phyloP scores from a whole-genome alignment of 495 filamentous ascomycete genomes.

The Neurospora sp. region DNA sequence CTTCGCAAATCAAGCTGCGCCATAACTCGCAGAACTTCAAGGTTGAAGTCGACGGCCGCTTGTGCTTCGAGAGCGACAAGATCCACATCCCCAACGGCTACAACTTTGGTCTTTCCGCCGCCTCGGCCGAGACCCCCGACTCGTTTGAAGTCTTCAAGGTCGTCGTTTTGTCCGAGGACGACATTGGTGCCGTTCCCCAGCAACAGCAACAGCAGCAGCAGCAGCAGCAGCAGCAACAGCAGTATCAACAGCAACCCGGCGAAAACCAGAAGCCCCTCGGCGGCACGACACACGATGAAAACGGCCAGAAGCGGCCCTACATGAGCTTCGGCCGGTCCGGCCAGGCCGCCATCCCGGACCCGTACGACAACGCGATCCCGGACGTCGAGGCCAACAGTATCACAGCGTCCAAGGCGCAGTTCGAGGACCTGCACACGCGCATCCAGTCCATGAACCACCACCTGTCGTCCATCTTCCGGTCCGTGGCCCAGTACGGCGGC shows the following conservation, averaged over 20 bases:
- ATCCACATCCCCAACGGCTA: slow-evolving; percentile 71
- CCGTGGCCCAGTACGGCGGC: slow-evolving; percentile 40
- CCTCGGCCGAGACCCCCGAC: slow-evolving; percentile 82
- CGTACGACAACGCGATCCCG: slow-evolving; percentile 33
- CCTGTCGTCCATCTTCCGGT: slow-evolving; percentile 55
- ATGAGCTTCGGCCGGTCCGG: slow-evolving; percentile 14
- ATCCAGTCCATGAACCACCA: slow-evolving; percentile 67
- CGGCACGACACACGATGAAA: not conserved
- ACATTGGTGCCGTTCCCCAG: slow-evolving; percentile 1
- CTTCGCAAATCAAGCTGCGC: slow-evolving; percentile 64
- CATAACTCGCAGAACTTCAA: slow-evolving; percentile 55
- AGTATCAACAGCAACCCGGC: slow-evolving; percentile 9
- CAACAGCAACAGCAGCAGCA: slow-evolving; percentile 27
- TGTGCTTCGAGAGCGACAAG: slow-evolving; percentile 77
- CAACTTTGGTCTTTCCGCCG: slow-evolving; percentile 77
- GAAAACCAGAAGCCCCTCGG: slow-evolving; percentile 2
- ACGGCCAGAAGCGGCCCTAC: slow-evolving; percentile 2
- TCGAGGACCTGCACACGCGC: slow-evolving; percentile 71
- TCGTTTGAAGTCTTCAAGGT: slow-evolving; percentile 92
- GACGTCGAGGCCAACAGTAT: slow-evolving; percentile 38
- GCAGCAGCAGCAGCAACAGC: slow-evolving; percentile 18
- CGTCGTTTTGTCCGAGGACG: slow-evolving; percentile 48
- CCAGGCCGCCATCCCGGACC: slow-evolving; percentile 19
- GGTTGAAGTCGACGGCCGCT: slow-evolving; percentile 70
- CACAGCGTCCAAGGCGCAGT: slow-evolving; percentile 51